Evolutionary conservation across 768 basidiomycete genomes (phyloP), one percentile per base, ranked within the genome.

Genomic region (Serendipita sp.): DNA sequence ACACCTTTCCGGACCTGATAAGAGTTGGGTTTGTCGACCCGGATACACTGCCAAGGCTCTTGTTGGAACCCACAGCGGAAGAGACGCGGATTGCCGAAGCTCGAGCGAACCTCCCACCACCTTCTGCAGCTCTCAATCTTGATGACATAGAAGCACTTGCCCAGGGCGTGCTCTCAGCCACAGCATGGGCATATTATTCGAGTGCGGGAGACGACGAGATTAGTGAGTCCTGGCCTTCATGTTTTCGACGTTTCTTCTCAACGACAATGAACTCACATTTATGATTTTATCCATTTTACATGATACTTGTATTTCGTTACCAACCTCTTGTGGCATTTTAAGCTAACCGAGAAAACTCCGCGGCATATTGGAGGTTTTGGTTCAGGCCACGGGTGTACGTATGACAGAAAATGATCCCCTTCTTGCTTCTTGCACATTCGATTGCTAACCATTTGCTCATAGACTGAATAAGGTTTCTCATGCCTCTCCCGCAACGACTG

Each of bases 181-280:
- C 83, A 66, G 90, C 90, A 0, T 77, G 82, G 69, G 83, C 90
- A 2, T 93, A 92, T 72, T 93, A 93, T 72, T 81, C 83, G 3
- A 91, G 90, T 26, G 87, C 89, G 7, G 78, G 90, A 0, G 93
- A 96, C 69, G 91, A 94, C 69, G 84, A 87, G 69, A 79, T 85
- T 67, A 76, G 90, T 91, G 72, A 62, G 82, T 75, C 13, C 17
- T 7, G 24, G 14, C 7, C 34, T 14, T 14, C 34, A n/a, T n/a
- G n/a, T 38, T 2, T 30, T 48, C 3, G 42, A 62, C n/a, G n/a
- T n/a, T n/a, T n/a, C n/a, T n/a, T n/a, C n/a, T n/a, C n/a, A n/a
- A n/a, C n/a, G n/a, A n/a, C 38, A 67, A 65, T 62, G 68, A 60
- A n/a, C 61, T 67, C 44, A 70, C 63, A 67, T 66, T 65, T 61